Evolutionary conservation across 1,139 yeast species (phyloP), one percentile per base, ranked within the genome.

Genomic region (Yamadazyma diospyri): DNA sequence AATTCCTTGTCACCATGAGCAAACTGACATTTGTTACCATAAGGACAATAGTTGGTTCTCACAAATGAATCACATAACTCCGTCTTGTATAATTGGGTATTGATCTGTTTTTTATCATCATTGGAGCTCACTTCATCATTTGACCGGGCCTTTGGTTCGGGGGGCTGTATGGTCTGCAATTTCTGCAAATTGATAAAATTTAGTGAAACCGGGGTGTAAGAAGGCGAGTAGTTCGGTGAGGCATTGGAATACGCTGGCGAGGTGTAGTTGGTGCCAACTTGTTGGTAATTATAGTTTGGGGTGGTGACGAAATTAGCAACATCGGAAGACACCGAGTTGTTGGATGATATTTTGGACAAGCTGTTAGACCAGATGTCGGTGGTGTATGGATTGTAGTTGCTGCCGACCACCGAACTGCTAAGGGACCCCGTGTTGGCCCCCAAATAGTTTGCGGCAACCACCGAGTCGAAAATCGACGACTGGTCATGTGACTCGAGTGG

Each of bases 21-120:
- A 69, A 88, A 88, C 61, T 88, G 97, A 55, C 97, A 88, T 61
- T 88, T 88, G 46, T 75, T 73, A 3, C 95, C 95, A 54, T 88
- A 88, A 7, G 95, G 95, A 57, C 97, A 88, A 11, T 55, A 49
- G 16, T 92, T 92, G 42, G 77, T 72, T 47, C 77, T 80, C 55
- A 80, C 75, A 56, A 69, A 88, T 23, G 89, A 79, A 23, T 81
- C 85, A 59, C 97, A 88, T 39, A 88, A 70, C 59, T 88, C 97
- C 0, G 97, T 88, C 64, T 88, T 88, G 72, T 87, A 88, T 30
- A 88, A 69, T 42, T 76, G 82, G 33, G 84, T 80, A 54, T 83
- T 84, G 38, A 81, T 72, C 26, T 45, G 37, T 20, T 38, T 43
- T 28, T 45, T 45, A 20, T 43, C 45, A 20, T 44, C 48, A 22